Evolutionary conservation across 1,139 yeast genomes (phyloP).

Genomic region (Saccharomyces hybrid): DNA sequence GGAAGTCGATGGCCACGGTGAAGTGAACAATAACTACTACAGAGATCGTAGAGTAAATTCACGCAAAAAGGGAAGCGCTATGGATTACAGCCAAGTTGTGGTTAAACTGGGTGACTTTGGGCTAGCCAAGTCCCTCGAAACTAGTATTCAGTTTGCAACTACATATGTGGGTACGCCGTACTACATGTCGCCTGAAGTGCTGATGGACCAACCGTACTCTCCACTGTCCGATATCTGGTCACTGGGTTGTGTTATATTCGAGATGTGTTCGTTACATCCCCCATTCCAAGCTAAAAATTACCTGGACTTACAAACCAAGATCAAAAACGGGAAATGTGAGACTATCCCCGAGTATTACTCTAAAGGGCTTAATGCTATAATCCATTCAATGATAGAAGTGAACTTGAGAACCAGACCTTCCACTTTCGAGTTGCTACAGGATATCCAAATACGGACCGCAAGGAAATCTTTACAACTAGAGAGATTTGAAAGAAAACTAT

Average conservation of each 20-base stretch:
- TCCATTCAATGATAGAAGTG: slow-evolving; percentile 71
- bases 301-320: slow-evolving; percentile 69
- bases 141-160: slow-evolving; percentile 68
- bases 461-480: slow-evolving; percentile 70
- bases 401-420: slow-evolving; percentile 69
- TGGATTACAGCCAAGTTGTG: slow-evolving; percentile 29
- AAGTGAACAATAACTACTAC: slow-evolving; percentile 28
- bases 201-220: slow-evolving; percentile 78
- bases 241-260: slow-evolving; percentile 89
- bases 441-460: slow-evolving; percentile 67
- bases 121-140: slow-evolving; percentile 64
- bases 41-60: slow-evolving; percentile 47
- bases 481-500: slow-evolving; percentile 40
- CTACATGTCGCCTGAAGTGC: slow-evolving; percentile 99
- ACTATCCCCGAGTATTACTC: slow-evolving; percentile 70
- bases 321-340: slow-evolving; percentile 64
- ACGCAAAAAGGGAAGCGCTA: slow-evolving; percentile 17
- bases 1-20: slow-evolving; percentile 16
- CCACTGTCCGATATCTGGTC: slow-evolving; percentile 95
- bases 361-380: slow-evolving; percentile 57
- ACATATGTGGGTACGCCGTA: slow-evolving; percentile 98
- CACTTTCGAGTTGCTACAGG: slow-evolving; percentile 65
- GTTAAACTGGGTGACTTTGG: slow-evolving; percentile 96
- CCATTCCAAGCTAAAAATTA: slow-evolving; percentile 95
- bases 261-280: slow-evolving; percentile 78